These are phyloP conservation scores for Ophiocordyceps camponoti-saundersi DNA, from an alignment of 2,329 filamentous ascomycete genomes.

Conservation along the genomic window DNA sequence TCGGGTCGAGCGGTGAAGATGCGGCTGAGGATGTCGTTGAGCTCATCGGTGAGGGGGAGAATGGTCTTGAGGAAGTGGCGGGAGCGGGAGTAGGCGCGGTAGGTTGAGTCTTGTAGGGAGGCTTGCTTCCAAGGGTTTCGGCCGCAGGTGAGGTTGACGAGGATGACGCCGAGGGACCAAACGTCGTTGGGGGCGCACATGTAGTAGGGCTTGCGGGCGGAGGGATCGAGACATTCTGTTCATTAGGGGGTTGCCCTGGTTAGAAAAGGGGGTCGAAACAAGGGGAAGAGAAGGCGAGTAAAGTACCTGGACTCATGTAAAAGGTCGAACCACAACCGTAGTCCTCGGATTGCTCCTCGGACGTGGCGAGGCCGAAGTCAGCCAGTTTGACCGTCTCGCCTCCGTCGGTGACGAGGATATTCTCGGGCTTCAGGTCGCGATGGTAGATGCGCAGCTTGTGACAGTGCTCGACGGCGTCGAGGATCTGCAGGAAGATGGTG, in stretches of 20 bases:
- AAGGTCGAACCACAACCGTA: slow-evolving; percentile 97
- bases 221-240: slow-evolving; percentile 76
- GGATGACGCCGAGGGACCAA: slow-evolving; percentile 94
- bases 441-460: slow-evolving; percentile 91
- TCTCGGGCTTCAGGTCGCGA: slow-evolving; percentile 94
- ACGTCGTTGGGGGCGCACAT: slow-evolving; percentile 89
- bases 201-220: slow-evolving; percentile 60
- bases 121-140: slow-evolving; percentile 98
- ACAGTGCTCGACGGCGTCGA: slow-evolving; percentile 94
- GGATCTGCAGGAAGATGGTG: slow-evolving; percentile 79
- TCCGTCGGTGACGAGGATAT: slow-evolving; percentile 79
- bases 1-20: slow-evolving; percentile 80
- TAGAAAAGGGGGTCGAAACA: too few relatives aligned
- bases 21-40: slow-evolving; percentile 72
- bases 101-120: slow-evolving; percentile 83
- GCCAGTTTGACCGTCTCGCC: slow-evolving; percentile 88
- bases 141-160: slow-evolving; percentile 94
- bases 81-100: slow-evolving; percentile 75
- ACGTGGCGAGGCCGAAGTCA: slow-evolving; percentile 90
- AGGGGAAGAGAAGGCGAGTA: slow-evolving; percentile 6
- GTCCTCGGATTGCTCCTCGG: slow-evolving; percentile 69
- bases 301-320: slow-evolving; percentile 96
- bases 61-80: slow-evolving; percentile 83
- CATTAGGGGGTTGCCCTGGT: too few relatives aligned
- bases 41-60: slow-evolving; percentile 72